A percentile compares a stretch with the other conserved stretches of the same genome.
These are phyloP conservation scores for Bruguiera gymnorhiza DNA, from an alignment of 345 rosid genomes.

Conservation along the genomic window DNA sequence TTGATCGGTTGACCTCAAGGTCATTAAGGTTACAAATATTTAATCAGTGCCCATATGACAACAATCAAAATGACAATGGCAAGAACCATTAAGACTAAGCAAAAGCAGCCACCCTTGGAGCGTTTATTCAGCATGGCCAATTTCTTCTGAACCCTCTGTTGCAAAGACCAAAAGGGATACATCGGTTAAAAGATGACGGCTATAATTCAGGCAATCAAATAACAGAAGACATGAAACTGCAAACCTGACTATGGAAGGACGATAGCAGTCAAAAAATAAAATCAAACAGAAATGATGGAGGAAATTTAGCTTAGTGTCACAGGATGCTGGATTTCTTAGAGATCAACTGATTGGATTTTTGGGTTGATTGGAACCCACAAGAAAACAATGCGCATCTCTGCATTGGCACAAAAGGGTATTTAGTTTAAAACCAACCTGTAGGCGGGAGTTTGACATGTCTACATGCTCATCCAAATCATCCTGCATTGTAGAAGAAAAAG, in stretches of 20 bases:
- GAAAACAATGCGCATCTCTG: not conserved
- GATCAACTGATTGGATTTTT: not conserved
- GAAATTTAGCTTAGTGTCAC: not conserved
- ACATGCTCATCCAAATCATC: slow-evolving; percentile 1
- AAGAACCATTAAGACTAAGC: not conserved
- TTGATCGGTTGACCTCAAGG: not conserved
- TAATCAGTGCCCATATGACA: not conserved
- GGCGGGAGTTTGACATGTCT: not conserved
- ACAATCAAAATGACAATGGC: not conserved
- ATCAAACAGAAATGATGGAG: not conserved
- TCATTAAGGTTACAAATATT: not conserved
- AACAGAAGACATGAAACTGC: not conserved
- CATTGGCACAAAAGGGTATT: not conserved
- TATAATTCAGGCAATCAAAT: not conserved
- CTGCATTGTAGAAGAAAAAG: not conserved
- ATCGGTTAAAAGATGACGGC: too few relatives aligned
- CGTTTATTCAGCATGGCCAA: slow-evolving; percentile 2
- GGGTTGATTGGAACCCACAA: not conserved
- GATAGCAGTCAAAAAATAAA: not conserved
- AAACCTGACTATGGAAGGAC: too few relatives aligned
- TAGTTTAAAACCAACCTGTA: not conserved
- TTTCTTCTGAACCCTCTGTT: not conserved
- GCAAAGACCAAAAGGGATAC: not conserved
- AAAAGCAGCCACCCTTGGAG: not conserved
- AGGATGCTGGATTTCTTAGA: too few relatives aligned